Evolutionary conservation across 2,329 filamentous ascomycete species (phyloP), one percentile per base, ranked within the genome.

Genomic region (Teratosphaeria gauchensis): DNA sequence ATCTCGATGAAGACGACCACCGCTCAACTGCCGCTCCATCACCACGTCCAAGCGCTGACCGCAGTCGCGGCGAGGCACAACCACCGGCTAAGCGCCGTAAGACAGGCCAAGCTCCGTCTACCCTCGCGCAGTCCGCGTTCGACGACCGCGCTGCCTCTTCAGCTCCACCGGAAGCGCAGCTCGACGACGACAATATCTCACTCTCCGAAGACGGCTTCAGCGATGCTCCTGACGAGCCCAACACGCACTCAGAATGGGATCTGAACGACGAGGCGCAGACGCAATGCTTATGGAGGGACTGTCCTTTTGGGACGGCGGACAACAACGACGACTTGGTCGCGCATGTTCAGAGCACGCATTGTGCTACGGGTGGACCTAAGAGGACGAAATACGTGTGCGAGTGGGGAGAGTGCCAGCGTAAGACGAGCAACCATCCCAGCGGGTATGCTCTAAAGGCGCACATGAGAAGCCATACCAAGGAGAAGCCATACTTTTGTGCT

Each of bases 361-460:
- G 97, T 69, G 90, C 94, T 70, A 71, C 69, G 2, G 66, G 65
- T 19, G 71, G 70, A 9, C 90, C 86, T 61, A 84, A 92, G 57
- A 89, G 94, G 76, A 96, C 95, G 76, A 96, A 94, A 74, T 97
- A 97, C 73, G 91, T 90, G n/a, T 99, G 94, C 75, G 92, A 97
- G 75, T 99, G 94, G 94, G 84, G 83, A 60, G 92, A 92, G 65
- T 99, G 94, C 73, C 82, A 81, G 56, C 79, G 92, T 62, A 97
- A 96, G 77, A 90, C 91, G 60, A 85, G 94, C 74, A 86, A 90
- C 19, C 94, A 99, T 75, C 92, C 92, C 1, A 96, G 91, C 69
- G 94, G 90, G 2, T 99, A 99, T 76, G 94, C 94, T 4, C 78
- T 99, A 63, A 92, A 95, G 73, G 94, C 94, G 9, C 94, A 99